Evolutionary conservation across 208 protist species (phyloP).

Genomic region (Naegleria lovaniensis): DNA sequence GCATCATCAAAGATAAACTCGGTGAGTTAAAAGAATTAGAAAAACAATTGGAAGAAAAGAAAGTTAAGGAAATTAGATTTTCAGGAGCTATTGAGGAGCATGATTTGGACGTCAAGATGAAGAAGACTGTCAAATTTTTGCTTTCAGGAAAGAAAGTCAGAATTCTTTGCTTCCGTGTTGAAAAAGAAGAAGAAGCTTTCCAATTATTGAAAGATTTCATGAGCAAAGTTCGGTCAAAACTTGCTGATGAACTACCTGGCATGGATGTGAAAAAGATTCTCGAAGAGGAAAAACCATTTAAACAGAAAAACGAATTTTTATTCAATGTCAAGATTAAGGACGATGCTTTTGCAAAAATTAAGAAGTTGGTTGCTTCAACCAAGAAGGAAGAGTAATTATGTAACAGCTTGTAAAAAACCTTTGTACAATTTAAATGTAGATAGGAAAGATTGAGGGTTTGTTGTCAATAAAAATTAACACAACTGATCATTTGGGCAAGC

Average conservation of each 20-base stretch:
- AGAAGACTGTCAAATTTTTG: not conserved
- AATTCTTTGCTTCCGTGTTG: not conserved
- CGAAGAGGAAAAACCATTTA: not conserved
- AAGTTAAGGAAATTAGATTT: constrained; percentile 10
- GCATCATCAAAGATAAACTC: not conserved
- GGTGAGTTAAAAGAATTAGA: not conserved
- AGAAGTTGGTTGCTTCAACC: not conserved
- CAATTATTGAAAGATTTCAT: not conserved
- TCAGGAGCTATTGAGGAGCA: not conserved
- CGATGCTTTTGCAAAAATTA: not conserved
- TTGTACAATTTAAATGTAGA: too few species aligned
- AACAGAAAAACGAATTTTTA: not conserved
- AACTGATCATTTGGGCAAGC: too few species aligned
- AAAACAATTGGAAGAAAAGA: not conserved
- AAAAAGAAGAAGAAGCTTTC: not conserved
- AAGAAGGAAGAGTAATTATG: too few species aligned
- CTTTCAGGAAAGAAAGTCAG: not conserved
- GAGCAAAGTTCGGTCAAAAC: not conserved
- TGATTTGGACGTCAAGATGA: not conserved
- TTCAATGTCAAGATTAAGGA: not conserved
- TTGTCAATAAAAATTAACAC: too few species aligned
- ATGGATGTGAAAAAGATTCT: not conserved
- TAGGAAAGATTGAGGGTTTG: too few species aligned
- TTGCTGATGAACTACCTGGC: not conserved
- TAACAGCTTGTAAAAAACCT: too few species aligned